phyloP scores from a whole-genome alignment of 768 basidiomycete species.

The Suillus paluster region DNA sequence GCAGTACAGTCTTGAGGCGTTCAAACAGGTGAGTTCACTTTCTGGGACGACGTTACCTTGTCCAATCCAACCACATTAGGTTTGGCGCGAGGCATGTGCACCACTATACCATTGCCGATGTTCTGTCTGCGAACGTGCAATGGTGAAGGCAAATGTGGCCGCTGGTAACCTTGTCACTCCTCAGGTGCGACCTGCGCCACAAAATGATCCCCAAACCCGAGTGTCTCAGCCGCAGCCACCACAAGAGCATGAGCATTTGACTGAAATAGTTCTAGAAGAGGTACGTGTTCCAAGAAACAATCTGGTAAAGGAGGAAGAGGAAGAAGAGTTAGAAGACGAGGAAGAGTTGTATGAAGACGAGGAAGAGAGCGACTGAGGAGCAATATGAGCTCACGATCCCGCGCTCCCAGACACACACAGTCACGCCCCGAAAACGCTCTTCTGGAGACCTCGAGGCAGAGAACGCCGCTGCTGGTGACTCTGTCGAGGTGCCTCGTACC shows the following conservation, averaged over 20 bases:
- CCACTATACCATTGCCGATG: conserved; percentile 76
- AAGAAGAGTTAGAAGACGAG: conserved; percentile 29
- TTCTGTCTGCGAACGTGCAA: conserved; percentile 73
- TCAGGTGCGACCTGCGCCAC: conserved; percentile 28
- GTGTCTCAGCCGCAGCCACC: conserved; percentile 17
- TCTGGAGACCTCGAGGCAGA: conserved; percentile 43
- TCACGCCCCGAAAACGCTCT: conserved; percentile 39
- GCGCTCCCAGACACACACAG: conserved; percentile 13
- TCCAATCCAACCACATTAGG: conserved; percentile 40
- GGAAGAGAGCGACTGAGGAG: conserved; percentile 33
- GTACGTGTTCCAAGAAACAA: conserved; percentile 23
- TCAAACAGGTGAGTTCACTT: conserved; percentile 52
- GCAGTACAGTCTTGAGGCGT: conserved; percentile 58
- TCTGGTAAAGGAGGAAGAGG: conserved; percentile 19
- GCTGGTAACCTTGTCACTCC: conserved; percentile 39
- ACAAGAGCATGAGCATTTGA: conserved; percentile 16
- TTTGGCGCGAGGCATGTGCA: conserved; percentile 76
- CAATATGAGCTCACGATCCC: conserved; percentile 7
- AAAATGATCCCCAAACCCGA: conserved; percentile 17
- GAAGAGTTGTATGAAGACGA: conserved; percentile 35
- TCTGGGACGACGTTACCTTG: not conserved
- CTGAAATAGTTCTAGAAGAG: conserved; percentile 33
- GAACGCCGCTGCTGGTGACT: not conserved
- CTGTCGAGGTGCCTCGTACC: conserved; percentile 13
- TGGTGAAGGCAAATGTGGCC: conserved; percentile 52